Percentiles rank a stretch among this genome's conserved stretches.
Evolutionary conservation across 2,329 filamentous ascomycete genomes (phyloP).

Genomic region (Fusarium cicatricum): DNA sequence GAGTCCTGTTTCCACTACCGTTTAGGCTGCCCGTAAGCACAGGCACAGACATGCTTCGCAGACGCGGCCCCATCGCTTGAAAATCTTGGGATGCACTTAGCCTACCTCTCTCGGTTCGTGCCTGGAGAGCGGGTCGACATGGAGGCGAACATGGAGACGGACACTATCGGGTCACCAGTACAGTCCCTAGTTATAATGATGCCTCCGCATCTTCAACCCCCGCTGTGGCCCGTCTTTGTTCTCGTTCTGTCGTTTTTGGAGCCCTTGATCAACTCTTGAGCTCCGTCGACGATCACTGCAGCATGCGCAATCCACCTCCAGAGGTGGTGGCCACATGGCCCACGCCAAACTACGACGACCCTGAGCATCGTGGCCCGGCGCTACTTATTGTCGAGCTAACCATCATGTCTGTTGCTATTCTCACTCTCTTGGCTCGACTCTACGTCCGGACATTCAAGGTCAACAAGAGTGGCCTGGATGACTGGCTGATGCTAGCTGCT

Average conservation of each 20-base stretch:
- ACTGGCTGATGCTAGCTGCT: slow-evolving; percentile 53
- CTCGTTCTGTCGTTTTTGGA: slow-evolving; percentile 7
- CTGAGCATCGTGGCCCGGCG: slow-evolving; percentile 48
- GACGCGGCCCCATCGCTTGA: slow-evolving; percentile 17
- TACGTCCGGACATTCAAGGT: slow-evolving; percentile 49
- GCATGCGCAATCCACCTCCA: slow-evolving; percentile 49
- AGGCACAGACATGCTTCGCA: slow-evolving; percentile 7
- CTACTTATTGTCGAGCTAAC: slow-evolving; percentile 50
- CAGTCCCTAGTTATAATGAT: slow-evolving; percentile 36
- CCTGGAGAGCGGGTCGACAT: slow-evolving; percentile 30
- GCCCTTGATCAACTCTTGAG: slow-evolving; percentile 1
- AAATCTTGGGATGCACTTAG: slow-evolving; percentile 10
- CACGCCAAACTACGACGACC: slow-evolving; percentile 48
- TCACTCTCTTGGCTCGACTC: slow-evolving; percentile 48
- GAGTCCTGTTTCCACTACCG: not conserved
- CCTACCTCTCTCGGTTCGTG: slow-evolving; percentile 17
- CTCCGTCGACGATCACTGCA: slow-evolving; percentile 12
- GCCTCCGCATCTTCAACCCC: slow-evolving; percentile 18
- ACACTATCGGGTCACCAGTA: slow-evolving; percentile 14
- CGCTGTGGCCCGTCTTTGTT: slow-evolving; percentile 44
- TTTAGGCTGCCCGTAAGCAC: slow-evolving; percentile 3
- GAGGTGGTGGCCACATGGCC: slow-evolving; percentile 51
- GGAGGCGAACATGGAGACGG: slow-evolving; percentile 18
- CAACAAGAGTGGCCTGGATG: slow-evolving; percentile 48
- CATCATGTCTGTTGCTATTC: slow-evolving; percentile 46